Evolutionary conservation across 2,329 filamentous ascomycete species (phyloP).

Genomic region (Penicillium expansum): DNA sequence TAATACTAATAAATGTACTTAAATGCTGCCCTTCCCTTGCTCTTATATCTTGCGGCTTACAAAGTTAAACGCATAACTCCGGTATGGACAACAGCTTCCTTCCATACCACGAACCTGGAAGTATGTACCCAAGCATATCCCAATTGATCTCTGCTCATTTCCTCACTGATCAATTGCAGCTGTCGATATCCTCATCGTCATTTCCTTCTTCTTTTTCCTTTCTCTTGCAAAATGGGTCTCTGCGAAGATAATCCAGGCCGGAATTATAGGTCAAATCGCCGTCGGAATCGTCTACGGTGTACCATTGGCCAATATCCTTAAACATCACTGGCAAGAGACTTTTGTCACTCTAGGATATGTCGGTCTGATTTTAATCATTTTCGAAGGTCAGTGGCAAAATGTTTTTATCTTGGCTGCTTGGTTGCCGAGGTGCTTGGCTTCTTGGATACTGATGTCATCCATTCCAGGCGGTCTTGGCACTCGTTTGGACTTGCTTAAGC

Average conservation of each 20-base stretch:
- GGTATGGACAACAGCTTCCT: conserved; percentile 32
- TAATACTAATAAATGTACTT: no score
- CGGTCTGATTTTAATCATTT: conserved; percentile 51
- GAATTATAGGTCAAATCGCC: conserved; percentile 49
- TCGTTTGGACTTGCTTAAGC: conserved; percentile 47
- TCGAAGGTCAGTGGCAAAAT: conserved; percentile 36
- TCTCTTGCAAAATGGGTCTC: conserved; percentile 44
- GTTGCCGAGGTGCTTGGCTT: not conserved
- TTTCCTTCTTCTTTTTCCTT: conserved; percentile 49
- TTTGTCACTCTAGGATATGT: conserved; percentile 50
- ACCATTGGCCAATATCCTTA: conserved; percentile 48
- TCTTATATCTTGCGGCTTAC: not conserved
- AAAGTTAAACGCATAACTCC: not conserved
- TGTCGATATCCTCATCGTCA: conserved; percentile 41
- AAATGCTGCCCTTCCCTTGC: no score
- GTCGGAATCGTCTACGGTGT: conserved; percentile 49
- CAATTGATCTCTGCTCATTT: not conserved
- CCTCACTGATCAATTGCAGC: conserved; percentile 28
- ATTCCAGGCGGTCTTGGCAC: conserved; percentile 45
- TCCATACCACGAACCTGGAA: conserved; percentile 42
- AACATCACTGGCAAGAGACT: conserved; percentile 45
- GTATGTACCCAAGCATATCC: conserved; percentile 23
- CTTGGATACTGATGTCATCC: conserved; percentile 10
- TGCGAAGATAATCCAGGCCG: conserved; percentile 43
- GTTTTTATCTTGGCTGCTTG: not conserved